These are phyloP conservation scores for Solanum chmielewskii DNA, from an alignment of 257 asterid genomes.

Conservation along the genomic window DNA sequence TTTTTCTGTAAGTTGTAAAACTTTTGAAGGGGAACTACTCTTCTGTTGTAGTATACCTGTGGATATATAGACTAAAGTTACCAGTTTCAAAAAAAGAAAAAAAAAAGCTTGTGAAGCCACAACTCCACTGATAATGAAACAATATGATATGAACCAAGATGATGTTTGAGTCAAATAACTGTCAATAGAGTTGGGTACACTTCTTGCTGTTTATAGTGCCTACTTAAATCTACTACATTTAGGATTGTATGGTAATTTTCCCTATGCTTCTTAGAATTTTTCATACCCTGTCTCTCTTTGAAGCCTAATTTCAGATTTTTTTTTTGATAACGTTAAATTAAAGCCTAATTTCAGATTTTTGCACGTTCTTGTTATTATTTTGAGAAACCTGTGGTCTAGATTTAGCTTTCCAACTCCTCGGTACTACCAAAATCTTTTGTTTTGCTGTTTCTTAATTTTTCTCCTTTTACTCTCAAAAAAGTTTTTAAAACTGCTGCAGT, in stretches of 20 bases:
- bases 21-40: no score
- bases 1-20: no score
- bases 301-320: background rate
- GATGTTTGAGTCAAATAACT: background rate
- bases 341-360: background rate
- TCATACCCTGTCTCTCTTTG: background rate
- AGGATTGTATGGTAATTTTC: background rate
- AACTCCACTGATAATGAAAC: background rate
- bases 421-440: background rate
- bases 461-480: background rate
- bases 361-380: background rate
- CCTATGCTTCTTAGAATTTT: background rate
- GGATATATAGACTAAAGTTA: no score
- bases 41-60: no score
- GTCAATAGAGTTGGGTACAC: background rate
- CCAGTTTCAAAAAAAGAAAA: no score
- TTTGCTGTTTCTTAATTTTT: background rate
- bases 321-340: no score
- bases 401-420: background rate
- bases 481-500: background rate
- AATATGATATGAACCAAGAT: background rate
- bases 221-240: background rate
- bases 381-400: background rate
- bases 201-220: background rate
- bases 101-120: background rate